These are phyloP conservation scores for Omphalotus guepiniiformis DNA, from an alignment of 768 basidiomycete genomes.

Conservation along the genomic window DNA sequence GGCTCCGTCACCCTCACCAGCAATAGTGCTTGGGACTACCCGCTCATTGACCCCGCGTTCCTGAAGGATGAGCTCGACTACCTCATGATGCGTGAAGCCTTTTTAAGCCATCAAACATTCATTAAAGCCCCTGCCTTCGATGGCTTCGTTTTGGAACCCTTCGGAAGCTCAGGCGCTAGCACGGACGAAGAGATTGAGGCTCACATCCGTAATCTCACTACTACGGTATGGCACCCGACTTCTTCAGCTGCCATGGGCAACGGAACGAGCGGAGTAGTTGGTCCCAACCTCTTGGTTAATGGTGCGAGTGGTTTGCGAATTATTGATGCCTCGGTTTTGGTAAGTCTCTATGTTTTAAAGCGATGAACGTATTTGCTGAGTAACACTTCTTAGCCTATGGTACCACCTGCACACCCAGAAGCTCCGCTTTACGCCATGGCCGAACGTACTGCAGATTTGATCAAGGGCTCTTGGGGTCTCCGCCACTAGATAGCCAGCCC, in stretches of 20 bases:
- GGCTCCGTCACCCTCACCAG: slow-evolving; percentile 27
- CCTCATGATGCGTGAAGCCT: slow-evolving; percentile 13
- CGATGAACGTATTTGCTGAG: background rate
- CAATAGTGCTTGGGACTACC: slow-evolving; percentile 33
- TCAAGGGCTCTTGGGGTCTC: slow-evolving; percentile 16
- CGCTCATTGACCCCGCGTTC: slow-evolving; percentile 43
- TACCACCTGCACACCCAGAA: slow-evolving; percentile 24
- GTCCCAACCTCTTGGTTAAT: slow-evolving; percentile 31
- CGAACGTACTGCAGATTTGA: slow-evolving; percentile 26
- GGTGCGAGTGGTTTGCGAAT: slow-evolving; percentile 28
- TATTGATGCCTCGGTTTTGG: slow-evolving; percentile 34
- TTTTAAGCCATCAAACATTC: slow-evolving; percentile 8
- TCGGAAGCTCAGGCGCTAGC: background rate
- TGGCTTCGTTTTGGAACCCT: slow-evolving; percentile 13
- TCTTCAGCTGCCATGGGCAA: slow-evolving; percentile 27
- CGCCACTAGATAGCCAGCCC: too few species aligned
- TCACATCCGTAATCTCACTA: slow-evolving; percentile 17
- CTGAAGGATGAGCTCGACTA: slow-evolving; percentile 20
- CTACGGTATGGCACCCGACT: slow-evolving; percentile 23
- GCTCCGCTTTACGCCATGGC: slow-evolving; percentile 23
- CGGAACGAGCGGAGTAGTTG: slow-evolving; percentile 24
- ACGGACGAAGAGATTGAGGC: slow-evolving; percentile 22
- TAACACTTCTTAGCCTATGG: slow-evolving; percentile 14
- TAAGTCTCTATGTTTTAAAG: slow-evolving; percentile 12
- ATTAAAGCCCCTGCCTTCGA: slow-evolving; percentile 13